Evolutionary conservation across 768 basidiomycete genomes (phyloP), one percentile per base, ranked within the genome.

Genomic region (Sporobolomyces phaffii): DNA sequence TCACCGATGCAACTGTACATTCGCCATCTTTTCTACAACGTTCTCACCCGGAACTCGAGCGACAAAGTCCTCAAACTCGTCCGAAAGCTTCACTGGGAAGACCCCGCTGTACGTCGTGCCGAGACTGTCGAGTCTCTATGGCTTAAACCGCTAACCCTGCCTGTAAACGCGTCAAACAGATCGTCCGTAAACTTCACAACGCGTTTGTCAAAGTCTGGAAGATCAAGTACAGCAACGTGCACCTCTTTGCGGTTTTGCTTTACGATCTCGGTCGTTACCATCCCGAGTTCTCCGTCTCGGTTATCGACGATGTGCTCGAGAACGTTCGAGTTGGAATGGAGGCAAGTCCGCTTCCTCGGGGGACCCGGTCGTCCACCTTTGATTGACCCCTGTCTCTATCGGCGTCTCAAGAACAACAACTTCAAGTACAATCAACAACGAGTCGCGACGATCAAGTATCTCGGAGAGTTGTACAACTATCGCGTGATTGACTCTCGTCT

Each of bases 161-260:
- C n/a, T n/a, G n/a, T n/a, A n/a, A n/a, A n/a, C n/a, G n/a, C n/a
- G n/a, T n/a, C n/a, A n/a, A n/a, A n/a, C 48, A 81, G 79, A 80
- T 88, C 34, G 82, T 83, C 43, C 82, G 82, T 31, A 84, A 83
- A 28, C 81, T 98, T 10, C 86, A 87, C 79, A 89, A 90, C 75
- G 84, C 90, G 44, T 99, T 99, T 80, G 90, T 89, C n/a, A 94
- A 96, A 74, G 89, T 94, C 3, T 96, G 94, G 92, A 98, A 98
- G 77, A 84, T 97, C 79, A 94, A 91, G 75, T 98, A 87, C 75
- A 83, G 86, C 65, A 94, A 90, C 74, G 85, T 99, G 73, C 84
- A 86, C 62, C 82, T 96, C 33, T 81, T 98, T 54, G 93, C 96
- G 15, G 94, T 96, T 85, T 81, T 98, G 64, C 88, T 93, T 3